phyloP scores from a whole-genome alignment of 352 stramenopile genomes.

The Globisporangium spinosum region DNA sequence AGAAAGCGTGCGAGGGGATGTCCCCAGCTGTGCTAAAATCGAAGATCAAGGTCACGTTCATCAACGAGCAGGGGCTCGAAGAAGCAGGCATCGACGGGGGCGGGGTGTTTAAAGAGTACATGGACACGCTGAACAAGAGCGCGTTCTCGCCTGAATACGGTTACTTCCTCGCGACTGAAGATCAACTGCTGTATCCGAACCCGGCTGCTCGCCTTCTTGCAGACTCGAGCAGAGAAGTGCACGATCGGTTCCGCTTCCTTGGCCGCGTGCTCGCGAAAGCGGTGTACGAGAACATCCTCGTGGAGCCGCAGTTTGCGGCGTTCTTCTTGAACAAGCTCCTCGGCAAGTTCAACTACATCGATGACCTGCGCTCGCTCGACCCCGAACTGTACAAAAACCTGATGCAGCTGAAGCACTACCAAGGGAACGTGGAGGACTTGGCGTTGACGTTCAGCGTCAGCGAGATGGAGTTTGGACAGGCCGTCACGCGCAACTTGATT shows the following conservation, averaged over 20 bases:
- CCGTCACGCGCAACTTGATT: conserved; percentile 71
- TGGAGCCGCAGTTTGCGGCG: conserved; percentile 95
- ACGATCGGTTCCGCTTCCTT: conserved; percentile 94
- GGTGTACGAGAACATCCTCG: conserved; percentile 94
- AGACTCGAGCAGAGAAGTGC: conserved; percentile 64
- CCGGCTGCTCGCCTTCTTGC: conserved; percentile 78
- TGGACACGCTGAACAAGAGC: conserved; percentile 87
- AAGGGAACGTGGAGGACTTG: conserved; percentile 88
- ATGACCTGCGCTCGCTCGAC: conserved; percentile 94
- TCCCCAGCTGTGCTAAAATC: conserved; percentile 78
- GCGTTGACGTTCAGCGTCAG: conserved; percentile 94
- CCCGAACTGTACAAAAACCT: conserved; percentile 93
- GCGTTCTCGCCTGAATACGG: conserved; percentile 86
- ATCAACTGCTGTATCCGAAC: conserved; percentile 94
- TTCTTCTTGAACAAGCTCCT: conserved; percentile 97
- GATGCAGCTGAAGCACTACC: conserved; percentile 94
- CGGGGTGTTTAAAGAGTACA: conserved; percentile 97
- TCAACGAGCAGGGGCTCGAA: conserved; percentile 92
- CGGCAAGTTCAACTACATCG: conserved; percentile 81
- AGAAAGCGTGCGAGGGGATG: conserved; percentile 44
- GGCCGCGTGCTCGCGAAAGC: conserved; percentile 94
- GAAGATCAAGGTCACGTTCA: conserved; percentile 89
- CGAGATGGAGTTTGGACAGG: conserved; percentile 70
- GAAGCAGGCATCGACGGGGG: conserved; percentile 96
- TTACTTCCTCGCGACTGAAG: conserved; percentile 82